Conservation (phyloP, 768 basidiomycete species). For the Naganishia friedmannii region DNA sequence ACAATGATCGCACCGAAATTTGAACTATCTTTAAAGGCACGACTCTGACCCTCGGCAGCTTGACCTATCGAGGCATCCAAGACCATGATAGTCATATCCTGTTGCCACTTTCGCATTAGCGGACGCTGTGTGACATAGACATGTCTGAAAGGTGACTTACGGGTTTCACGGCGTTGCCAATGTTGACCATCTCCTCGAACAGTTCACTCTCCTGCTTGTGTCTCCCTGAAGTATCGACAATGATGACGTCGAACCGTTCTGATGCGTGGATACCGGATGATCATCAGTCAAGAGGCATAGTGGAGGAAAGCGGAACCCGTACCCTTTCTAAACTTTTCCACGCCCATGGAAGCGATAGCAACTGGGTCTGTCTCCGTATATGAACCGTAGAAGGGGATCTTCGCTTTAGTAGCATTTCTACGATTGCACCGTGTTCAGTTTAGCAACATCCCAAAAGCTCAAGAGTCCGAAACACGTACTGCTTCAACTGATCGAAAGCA, state of each 20-base stretch:
- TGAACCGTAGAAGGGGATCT: slow-evolving; percentile 97
- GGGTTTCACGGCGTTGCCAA: slow-evolving; percentile 85
- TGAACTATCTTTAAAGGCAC: slow-evolving; percentile 95
- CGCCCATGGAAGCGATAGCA: slow-evolving; percentile 87
- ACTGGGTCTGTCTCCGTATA: slow-evolving; percentile 99
- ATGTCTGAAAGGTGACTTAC: slow-evolving; percentile 42
- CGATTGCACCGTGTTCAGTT: background rate
- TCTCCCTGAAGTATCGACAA: slow-evolving; percentile 95
- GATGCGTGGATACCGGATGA: slow-evolving; percentile 9
- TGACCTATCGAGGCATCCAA: slow-evolving; percentile 98
- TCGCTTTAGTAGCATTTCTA: slow-evolving; percentile 89
- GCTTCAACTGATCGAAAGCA: slow-evolving; percentile 97
- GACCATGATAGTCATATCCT: slow-evolving; percentile 87
- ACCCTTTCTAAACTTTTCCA: slow-evolving; percentile 88
- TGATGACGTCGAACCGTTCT: slow-evolving; percentile 96
- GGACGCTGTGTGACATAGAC: background rate
- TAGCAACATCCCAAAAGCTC: background rate
- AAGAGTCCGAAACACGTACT: slow-evolving; percentile 52
- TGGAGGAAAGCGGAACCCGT: slow-evolving; percentile 17
- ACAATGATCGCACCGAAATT: slow-evolving; percentile 99
- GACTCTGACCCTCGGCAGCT: slow-evolving; percentile 92
- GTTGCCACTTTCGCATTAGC: background rate
- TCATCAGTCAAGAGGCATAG: background rate
- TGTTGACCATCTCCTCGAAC: slow-evolving; percentile 97
- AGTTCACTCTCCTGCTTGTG: slow-evolving; percentile 96